Evolutionary conservation across 1,284 basidiomycete genomes (phyloP).

Genomic region (Leucoagaricus sp.): DNA sequence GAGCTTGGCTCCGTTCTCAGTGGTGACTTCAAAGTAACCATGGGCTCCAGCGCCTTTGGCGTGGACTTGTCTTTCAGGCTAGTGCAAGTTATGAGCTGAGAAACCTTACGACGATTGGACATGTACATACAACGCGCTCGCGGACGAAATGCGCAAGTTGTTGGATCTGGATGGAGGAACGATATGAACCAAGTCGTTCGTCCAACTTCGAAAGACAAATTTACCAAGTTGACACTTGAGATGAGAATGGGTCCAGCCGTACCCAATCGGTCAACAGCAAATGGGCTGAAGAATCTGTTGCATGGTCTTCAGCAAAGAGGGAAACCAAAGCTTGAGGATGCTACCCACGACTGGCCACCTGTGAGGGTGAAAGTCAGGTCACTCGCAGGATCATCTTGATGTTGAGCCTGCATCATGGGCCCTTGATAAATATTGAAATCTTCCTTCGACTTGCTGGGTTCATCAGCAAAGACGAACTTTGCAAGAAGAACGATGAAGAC

Average conservation of each 20-base stretch:
- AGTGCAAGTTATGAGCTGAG: not conserved
- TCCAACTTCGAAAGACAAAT: not conserved
- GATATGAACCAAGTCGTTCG: not conserved
- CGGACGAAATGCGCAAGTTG: slow-evolving; percentile 20
- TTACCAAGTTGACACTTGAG: slow-evolving; percentile 17
- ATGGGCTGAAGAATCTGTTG: slow-evolving; percentile 17
- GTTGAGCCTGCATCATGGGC: slow-evolving; percentile 6
- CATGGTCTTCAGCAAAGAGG: not conserved
- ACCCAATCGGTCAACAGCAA: slow-evolving; percentile 16
- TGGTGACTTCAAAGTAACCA: slow-evolving; percentile 24
- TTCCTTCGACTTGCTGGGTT: not conserved
- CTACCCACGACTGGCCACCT: slow-evolving; percentile 17
- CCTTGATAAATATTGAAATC: slow-evolving; percentile 16
- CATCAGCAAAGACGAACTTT: not conserved
- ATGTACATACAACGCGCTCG: slow-evolving; percentile 17
- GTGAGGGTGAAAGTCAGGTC: slow-evolving; percentile 17
- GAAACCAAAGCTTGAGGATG: not conserved
- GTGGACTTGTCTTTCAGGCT: slow-evolving; percentile 21
- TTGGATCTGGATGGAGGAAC: slow-evolving; percentile 17
- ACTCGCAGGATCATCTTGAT: slow-evolving; percentile 8
- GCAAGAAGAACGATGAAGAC: slow-evolving; percentile 6
- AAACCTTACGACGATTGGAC: not conserved
- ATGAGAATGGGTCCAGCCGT: slow-evolving; percentile 18
- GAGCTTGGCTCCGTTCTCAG: slow-evolving; percentile 18
- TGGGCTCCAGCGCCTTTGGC: slow-evolving; percentile 24